phyloP scores from a whole-genome alignment of 345 rosid species.

The Aegle marmelos region DNA sequence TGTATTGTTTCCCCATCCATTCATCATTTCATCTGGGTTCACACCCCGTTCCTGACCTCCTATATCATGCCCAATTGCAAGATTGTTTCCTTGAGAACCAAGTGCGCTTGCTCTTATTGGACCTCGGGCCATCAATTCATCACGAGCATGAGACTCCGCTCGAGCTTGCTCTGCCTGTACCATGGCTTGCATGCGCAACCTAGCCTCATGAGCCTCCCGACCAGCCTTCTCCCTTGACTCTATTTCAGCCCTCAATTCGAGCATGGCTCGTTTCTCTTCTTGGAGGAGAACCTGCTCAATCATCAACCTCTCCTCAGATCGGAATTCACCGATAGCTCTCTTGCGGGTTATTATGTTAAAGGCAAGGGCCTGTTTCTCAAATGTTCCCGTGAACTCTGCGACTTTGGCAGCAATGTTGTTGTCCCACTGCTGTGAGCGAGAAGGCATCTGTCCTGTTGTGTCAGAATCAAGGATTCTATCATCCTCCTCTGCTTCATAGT shows the following conservation, averaged over 20 bases:
- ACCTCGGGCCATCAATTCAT: constrained; percentile 59
- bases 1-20: constrained; percentile 71
- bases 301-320: constrained; percentile 81
- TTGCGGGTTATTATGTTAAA: constrained; percentile 74
- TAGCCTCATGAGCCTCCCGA: constrained; percentile 64
- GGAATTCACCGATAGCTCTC: constrained; percentile 58
- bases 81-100: constrained; percentile 49
- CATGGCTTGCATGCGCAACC: constrained; percentile 69
- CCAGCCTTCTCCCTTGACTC: constrained; percentile 83
- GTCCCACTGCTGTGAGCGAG: constrained; percentile 92
- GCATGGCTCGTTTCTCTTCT: constrained; percentile 59
- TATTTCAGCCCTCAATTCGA: constrained; percentile 57
- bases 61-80: constrained; percentile 61
- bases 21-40: constrained; percentile 85
- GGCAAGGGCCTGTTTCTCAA: constrained; percentile 80
- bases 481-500: constrained; percentile 97
- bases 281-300: constrained; percentile 69
- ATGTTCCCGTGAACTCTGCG: constrained; percentile 74
- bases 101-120: constrained; percentile 66
- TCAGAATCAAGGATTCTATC: constrained; percentile 85
- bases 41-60: constrained; percentile 54
- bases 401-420: constrained; percentile 83
- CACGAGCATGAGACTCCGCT: constrained; percentile 64
- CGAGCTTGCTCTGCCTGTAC: constrained; percentile 74
- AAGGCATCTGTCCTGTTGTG: constrained; percentile 66